These are phyloP conservation scores for Ophiostoma perfectum DNA, from an alignment of 2,329 filamentous ascomycete genomes.

Conservation along the genomic window DNA sequence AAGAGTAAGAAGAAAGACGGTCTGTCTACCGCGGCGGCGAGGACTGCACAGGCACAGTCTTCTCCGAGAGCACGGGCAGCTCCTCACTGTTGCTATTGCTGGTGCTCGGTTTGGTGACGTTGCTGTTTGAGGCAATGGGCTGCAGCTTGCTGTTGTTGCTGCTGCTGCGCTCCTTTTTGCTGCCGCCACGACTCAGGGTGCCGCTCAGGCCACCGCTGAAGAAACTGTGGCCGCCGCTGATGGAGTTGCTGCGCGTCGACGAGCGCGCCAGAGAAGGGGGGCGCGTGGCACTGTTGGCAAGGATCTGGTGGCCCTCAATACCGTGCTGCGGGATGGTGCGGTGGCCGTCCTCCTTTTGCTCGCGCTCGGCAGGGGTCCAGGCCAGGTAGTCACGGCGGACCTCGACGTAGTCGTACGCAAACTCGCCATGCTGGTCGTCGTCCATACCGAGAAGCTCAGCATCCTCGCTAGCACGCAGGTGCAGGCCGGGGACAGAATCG, in stretches of 20 bases:
- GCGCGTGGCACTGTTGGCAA: slow-evolving; percentile 31
- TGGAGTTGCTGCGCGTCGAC: not conserved
- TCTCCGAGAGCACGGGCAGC: slow-evolving; percentile 11
- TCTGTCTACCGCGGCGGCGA: not conserved
- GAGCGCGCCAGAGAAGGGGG: not conserved
- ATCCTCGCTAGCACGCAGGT: slow-evolving; percentile 74
- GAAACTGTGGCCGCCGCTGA: slow-evolving; percentile 7
- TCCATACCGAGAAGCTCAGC: slow-evolving; percentile 84
- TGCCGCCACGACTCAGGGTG: slow-evolving; percentile 9
- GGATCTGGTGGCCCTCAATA: slow-evolving; percentile 63
- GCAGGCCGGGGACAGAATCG: slow-evolving; percentile 69
- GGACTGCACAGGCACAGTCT: not conserved
- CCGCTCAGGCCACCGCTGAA: not conserved
- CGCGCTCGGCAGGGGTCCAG: slow-evolving; percentile 71
- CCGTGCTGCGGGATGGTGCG: slow-evolving; percentile 63
- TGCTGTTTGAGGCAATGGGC: not conserved
- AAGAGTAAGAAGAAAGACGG: not conserved
- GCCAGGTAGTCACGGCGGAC: slow-evolving; percentile 82
- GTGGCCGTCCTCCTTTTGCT: slow-evolving; percentile 55
- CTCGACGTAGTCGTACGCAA: slow-evolving; percentile 87
- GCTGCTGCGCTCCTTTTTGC: slow-evolving; percentile 16
- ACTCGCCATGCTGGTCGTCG: slow-evolving; percentile 84
- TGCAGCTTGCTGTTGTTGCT: slow-evolving; percentile 14
- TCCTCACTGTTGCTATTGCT: slow-evolving; percentile 1
- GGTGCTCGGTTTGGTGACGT: not conserved